phyloP scores from a whole-genome alignment of 352 stramenopile genomes.

The Stramenopiles sp. region DNA sequence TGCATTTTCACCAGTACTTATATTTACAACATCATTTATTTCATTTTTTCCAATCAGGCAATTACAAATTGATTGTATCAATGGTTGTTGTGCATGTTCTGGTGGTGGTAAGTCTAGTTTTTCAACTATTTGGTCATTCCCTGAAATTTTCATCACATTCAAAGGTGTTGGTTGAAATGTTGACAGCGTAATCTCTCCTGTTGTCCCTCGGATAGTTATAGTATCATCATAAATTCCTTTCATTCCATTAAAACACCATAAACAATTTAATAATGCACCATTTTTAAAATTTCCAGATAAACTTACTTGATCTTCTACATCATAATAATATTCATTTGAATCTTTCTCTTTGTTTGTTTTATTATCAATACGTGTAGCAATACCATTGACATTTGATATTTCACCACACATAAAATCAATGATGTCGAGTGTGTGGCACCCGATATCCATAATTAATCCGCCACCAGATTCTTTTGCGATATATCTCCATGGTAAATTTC shows the following conservation, averaged over 20 bases:
- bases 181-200: not conserved
- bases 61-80: not conserved
- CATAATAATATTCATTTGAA: too few species aligned
- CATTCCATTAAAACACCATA: not conserved
- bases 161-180: not conserved
- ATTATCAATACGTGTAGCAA: not conserved
- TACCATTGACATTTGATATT: not conserved
- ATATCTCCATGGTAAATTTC: constrained; percentile 25
- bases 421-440: constrained; percentile 33
- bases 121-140: not conserved
- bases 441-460: constrained; percentile 36
- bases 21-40: not conserved
- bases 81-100: not conserved
- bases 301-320: not conserved
- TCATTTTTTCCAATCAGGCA: too few species aligned
- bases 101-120: not conserved
- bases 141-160: not conserved
- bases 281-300: not conserved
- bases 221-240: not conserved
- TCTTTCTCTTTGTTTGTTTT: too few species aligned
- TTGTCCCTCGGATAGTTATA: not conserved
- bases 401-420: constrained; percentile 29
- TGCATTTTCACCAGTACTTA: not conserved
- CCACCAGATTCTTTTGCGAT: constrained; percentile 24
- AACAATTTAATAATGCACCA: not conserved